phyloP scores from a whole-genome alignment of 768 basidiomycete genomes.

The Cubamyces lactineus region DNA sequence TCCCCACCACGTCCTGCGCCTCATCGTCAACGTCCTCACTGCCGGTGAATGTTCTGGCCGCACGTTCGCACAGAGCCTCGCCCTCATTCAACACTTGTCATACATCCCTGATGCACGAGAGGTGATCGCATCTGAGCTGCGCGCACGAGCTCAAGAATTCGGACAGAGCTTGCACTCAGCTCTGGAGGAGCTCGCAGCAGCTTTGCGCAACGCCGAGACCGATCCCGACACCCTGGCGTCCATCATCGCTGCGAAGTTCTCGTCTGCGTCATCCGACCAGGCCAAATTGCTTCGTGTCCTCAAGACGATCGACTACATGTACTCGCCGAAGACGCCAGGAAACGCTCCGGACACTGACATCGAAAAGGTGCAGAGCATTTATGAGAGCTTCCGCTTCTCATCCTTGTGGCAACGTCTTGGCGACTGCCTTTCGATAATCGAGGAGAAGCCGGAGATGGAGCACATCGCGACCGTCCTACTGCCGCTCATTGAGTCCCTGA shows the following conservation, averaged over 20 bases:
- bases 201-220: conserved; percentile 58
- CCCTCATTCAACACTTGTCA: conserved; percentile 91
- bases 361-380: conserved; percentile 86
- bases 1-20: conserved; percentile 79
- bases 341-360: conserved; percentile 55
- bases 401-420: conserved; percentile 88
- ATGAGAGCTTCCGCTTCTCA: conserved; percentile 89
- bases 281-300: conserved; percentile 95
- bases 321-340: conserved; percentile 59
- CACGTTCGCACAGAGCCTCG: conserved; percentile 93
- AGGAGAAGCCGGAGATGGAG: conserved; percentile 76
- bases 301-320: conserved; percentile 98
- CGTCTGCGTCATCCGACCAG: conserved; percentile 90
- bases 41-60: conserved; percentile 93
- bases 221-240: conserved; percentile 55
- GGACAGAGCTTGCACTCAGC: conserved; percentile 76
- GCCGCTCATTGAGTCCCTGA: conserved; percentile 93
- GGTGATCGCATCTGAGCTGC: conserved; percentile 86
- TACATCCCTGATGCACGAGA: conserved; percentile 87
- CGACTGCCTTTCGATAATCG: conserved; percentile 85
- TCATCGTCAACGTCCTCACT: conserved; percentile 97
- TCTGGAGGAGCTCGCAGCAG: conserved; percentile 72
- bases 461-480: conserved; percentile 92
- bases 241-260: conserved; percentile 85
- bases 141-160: conserved; percentile 83